phyloP scores from a whole-genome alignment of 2,329 filamentous ascomycete species.

The Paramyrothecium roridum region DNA sequence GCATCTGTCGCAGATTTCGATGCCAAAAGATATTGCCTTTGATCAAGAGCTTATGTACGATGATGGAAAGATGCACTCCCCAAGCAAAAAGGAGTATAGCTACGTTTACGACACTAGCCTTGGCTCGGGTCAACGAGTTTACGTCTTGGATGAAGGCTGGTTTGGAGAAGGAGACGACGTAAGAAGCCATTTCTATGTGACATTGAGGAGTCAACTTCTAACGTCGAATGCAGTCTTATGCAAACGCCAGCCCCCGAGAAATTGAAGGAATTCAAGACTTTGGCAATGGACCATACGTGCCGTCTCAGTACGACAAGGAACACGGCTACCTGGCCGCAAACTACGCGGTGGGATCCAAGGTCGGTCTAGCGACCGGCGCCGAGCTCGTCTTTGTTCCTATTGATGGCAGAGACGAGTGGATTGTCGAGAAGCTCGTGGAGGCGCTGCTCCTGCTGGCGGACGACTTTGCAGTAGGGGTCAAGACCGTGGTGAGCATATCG shows the following conservation, averaged over 20 bases:
- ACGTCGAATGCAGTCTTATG: not conserved
- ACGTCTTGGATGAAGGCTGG: not conserved
- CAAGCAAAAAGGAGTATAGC: not conserved
- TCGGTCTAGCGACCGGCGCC: not conserved
- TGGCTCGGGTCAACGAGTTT: not conserved
- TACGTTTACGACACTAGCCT: not conserved
- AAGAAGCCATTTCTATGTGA: not conserved
- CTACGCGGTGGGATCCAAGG: not conserved
- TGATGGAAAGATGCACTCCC: not conserved
- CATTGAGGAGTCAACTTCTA: not conserved
- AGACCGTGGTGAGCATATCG: not conserved
- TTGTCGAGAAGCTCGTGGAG: not conserved
- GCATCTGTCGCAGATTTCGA: not conserved
- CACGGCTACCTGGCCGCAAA: not conserved
- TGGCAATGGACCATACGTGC: not conserved
- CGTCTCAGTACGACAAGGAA: not conserved
- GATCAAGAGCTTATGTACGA: not conserved
- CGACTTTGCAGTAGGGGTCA: not conserved
- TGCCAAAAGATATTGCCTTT: not conserved
- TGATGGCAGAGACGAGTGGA: not conserved
- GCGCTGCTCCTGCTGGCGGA: not conserved
- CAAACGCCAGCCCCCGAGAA: not conserved
- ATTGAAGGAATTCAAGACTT: not conserved
- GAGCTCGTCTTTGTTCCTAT: not conserved
- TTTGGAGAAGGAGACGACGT: not conserved